Conservation (phyloP, 805 yeast genomes). For the Kodamaea leandrae region DNA sequence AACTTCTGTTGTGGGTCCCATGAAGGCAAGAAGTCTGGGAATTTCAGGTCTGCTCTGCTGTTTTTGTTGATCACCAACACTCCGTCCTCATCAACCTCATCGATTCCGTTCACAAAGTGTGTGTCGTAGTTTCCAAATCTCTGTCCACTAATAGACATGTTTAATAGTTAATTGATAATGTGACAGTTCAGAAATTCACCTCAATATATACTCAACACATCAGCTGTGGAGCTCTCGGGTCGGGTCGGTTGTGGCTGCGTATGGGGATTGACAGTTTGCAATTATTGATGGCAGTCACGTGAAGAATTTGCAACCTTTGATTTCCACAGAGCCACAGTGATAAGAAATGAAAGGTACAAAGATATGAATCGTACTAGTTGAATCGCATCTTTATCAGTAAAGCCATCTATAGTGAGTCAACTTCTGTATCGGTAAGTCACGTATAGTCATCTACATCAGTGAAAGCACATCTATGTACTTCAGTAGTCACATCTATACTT, state of each 20-base stretch:
- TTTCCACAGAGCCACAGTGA: background rate
- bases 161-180: too few species aligned
- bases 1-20: slow-evolving; percentile 61
- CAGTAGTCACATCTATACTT: too few species aligned
- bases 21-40: slow-evolving; percentile 63
- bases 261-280: too few species aligned
- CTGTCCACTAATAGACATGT: slow-evolving; percentile 10
- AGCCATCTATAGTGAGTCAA: too few species aligned
- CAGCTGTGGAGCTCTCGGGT: slow-evolving; percentile 6
- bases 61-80: slow-evolving; percentile 44
- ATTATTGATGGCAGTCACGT: background rate
- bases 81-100: slow-evolving; percentile 48
- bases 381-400: too few species aligned
- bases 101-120: slow-evolving; percentile 53
- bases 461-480: too few species aligned
- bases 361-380: too few species aligned
- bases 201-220: background rate
- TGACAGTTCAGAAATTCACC: too few species aligned
- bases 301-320: background rate
- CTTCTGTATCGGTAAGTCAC: too few species aligned
- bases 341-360: background rate
- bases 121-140: slow-evolving; percentile 39
- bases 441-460: too few species aligned
- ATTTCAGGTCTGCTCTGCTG: slow-evolving; percentile 31
- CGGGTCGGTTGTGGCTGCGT: slow-evolving; percentile 6